Base-by-base conservation (phyloP, 1,284 basidiomycete genomes). In the Boletus smithii region DNA sequence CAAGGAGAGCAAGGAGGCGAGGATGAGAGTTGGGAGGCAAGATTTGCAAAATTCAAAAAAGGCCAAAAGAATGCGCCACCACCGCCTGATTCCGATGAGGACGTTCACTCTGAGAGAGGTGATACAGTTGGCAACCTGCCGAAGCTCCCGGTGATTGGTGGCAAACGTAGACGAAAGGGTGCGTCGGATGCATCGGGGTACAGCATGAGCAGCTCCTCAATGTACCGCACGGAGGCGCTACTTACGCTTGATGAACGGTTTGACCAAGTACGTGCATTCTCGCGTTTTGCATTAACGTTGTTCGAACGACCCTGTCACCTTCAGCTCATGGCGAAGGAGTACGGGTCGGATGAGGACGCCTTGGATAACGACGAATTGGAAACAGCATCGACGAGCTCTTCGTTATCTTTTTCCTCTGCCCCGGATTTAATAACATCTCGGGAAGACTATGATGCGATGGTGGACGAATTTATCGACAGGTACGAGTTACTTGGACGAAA, bases 171-270 rank as follows among this genome's bases (percentile, higher is more conserved):
- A 57, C 75, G 88, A 57, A 89, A 85, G 62, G 83, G 83, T 8
- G 75, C 81, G 1, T 91, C 88, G 35, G 85, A 92, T 56, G 91
- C 89, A 3, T 91, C 91, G 17, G 91, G 91, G 10, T 95, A 94
- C 74, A 91, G 88, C 64, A 98, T 99, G 95, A 95, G 88, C 62
- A 94, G 91, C 58, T 95, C 92, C 3, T 92, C 92, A 20, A 94
- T 99, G 89, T 91, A 85, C 70, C 80, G 97, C 33, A 99, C 93
- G 60, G 83, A 94, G 58, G 86, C 91, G 0, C 71, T 99, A 29
- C 82, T 88, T 37, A 86, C 85, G 5, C 76, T 99, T 23, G 97
- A 99, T 62, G 92, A 97, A 58, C 82, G 85, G 10, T 99, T 99
- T 61, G 94, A 98, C 59, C 83, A 91, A 77, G 93, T 92, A 56